Base-by-base conservation (phyloP, 2,329 filamentous ascomycete genomes). In the Botrytis tulipae region DNA sequence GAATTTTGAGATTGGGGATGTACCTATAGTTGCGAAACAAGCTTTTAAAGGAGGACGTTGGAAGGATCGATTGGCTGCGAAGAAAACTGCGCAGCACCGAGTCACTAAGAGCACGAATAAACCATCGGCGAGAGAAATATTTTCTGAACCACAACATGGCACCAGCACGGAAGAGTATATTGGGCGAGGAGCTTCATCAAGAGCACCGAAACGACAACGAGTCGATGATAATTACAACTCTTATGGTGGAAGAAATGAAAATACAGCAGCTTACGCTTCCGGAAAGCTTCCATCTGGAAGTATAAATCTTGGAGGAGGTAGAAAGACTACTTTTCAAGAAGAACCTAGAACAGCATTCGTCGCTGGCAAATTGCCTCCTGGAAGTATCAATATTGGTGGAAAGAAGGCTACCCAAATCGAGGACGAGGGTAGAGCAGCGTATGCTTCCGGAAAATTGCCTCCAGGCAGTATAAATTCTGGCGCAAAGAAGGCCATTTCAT, bases 1-100 rank as follows among this genome's bases (percentile, higher is more conserved):
- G 81, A 98, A 98, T 80, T 98, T 98, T 82, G 91, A 94, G 78
- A 85, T 97, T 73, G 88, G 89, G 42, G 90, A 93, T 75, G 87
- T 85, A 29, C 87, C 92, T 20, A 82, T 93, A 71, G 87, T 90
- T 74, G 84, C 88, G 71, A 90, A 87, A 77, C 83, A 86, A 5
- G 87, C 85, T 72, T 93, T 97, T 82, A 96, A 92, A 81, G 96
- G 96, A 78, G 96, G 96, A n/a, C 89, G 90, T 78, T 99, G 96
- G 96, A 92, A 93, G 80, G 95, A 97, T 81, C 89, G 96, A 75
- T 87, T 95, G 74, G 91, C 90, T 73, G 94, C 94, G 51, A 92
- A 94, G 83, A 92, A 92, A 82, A 86, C 87, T 74, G 86, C 87
- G 29, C 85, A 86, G 78, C 85, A 87, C 79, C 85, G 85, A 78